phyloP scores from a whole-genome alignment of 495 filamentous ascomycete genomes.

The Talaromyces stipitatus region DNA sequence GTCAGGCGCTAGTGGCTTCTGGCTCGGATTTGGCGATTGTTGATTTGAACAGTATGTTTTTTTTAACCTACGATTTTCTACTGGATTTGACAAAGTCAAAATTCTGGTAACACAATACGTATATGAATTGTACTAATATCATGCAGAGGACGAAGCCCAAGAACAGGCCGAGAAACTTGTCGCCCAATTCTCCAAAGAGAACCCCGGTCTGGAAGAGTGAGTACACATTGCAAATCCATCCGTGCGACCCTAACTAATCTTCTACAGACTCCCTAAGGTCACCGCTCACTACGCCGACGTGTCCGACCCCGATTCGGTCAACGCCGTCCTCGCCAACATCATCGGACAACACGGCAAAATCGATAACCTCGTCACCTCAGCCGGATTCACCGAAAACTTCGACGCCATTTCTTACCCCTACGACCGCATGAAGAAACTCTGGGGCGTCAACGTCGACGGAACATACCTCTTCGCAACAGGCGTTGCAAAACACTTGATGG shows the following conservation, averaged over 20 bases:
- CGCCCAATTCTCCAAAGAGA: conserved; percentile 64
- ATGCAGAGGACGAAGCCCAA: conserved; percentile 72
- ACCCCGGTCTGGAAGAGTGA: conserved; percentile 66
- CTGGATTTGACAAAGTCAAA: not conserved
- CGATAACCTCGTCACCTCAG: conserved; percentile 89
- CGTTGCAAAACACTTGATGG: conserved; percentile 85
- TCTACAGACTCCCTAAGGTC: conserved; percentile 60
- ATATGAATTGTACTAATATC: conserved; percentile 9
- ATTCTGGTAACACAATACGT: not conserved
- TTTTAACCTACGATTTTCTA: not conserved
- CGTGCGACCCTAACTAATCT: not conserved
- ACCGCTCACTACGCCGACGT: conserved; percentile 90
- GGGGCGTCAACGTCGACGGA: conserved; percentile 91
- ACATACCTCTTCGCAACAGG: conserved; percentile 83
- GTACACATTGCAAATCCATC: conserved; percentile 11
- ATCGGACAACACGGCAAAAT: conserved; percentile 66
- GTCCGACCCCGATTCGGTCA: conserved; percentile 67
- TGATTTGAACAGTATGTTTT: conserved; percentile 75
- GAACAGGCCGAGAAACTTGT: conserved; percentile 65
- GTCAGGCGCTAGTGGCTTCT: conserved; percentile 74
- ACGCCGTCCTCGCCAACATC: conserved; percentile 61
- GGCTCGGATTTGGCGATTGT: conserved; percentile 89
- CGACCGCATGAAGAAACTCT: conserved; percentile 84
- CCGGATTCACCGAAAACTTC: conserved; percentile 94
- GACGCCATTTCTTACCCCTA: conserved; percentile 81